A percentile compares a stretch with the other conserved stretches of the same genome.
Evolutionary conservation across 208 protist genomes (phyloP).

Genomic region (Porcisia deanei): DNA sequence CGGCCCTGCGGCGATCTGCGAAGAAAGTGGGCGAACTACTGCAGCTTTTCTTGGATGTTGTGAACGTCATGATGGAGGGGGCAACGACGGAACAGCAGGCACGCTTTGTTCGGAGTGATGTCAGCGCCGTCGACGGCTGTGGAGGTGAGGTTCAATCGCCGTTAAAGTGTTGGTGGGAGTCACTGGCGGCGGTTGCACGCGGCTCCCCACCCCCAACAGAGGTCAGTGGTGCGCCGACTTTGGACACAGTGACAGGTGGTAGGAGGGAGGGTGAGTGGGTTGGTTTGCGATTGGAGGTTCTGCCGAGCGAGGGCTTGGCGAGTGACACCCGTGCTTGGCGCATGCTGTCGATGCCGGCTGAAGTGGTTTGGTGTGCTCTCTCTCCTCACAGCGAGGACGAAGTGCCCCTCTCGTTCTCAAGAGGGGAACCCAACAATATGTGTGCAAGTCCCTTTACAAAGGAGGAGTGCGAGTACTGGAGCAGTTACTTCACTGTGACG

Average conservation of each 20-base stretch:
- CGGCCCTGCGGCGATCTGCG: constrained; percentile 7
- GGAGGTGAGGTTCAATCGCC: neutral
- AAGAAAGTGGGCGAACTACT: constrained; percentile 19
- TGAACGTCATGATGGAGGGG: constrained; percentile 11
- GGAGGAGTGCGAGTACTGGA: constrained; percentile 21
- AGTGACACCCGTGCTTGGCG: neutral
- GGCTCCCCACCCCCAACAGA: neutral
- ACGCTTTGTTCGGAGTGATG: neutral
- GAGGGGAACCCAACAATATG: neutral
- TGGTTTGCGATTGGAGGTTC: constrained; percentile 1
- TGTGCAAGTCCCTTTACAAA: neutral
- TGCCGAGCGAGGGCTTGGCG: neutral
- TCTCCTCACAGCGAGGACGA: neutral
- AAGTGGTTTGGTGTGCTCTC: constrained; percentile 23
- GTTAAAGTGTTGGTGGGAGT: neutral
- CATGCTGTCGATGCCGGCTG: constrained; percentile 12
- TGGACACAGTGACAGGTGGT: neutral
- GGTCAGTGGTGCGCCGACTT: neutral
- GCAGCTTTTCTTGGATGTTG: constrained; percentile 22
- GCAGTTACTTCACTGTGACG: constrained; percentile 15
- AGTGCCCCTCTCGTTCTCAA: neutral
- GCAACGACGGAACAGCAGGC: neutral
- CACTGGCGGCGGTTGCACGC: neutral
- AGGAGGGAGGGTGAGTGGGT: neutral
- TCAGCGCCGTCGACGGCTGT: neutral